phyloP scores from a whole-genome alignment of 345 rosid species.

The Gossypium longicalyx region DNA sequence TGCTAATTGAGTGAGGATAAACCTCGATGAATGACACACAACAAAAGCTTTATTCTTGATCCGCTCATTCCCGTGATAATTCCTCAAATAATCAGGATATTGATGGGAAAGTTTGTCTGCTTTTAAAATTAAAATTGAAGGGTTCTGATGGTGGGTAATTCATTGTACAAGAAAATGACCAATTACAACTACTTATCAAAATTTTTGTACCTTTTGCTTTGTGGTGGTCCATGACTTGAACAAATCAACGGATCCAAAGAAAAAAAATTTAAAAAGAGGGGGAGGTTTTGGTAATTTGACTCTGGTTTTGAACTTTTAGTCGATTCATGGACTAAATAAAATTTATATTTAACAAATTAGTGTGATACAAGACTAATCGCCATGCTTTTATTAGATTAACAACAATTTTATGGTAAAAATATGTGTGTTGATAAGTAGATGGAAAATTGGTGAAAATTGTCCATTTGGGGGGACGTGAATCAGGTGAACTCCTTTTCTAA shows the following conservation, averaged over 20 bases:
- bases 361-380: no score
- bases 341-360: no score
- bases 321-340: no score
- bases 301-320: no score
- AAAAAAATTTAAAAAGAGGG: not conserved
- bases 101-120: not conserved
- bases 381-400: no score
- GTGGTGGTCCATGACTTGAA: constrained; percentile 4
- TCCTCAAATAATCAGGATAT: not conserved
- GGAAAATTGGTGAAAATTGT: not conserved
- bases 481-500: not conserved
- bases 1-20: not conserved
- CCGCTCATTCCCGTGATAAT: not conserved
- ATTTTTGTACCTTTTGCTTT: not conserved
- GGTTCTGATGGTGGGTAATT: not conserved
- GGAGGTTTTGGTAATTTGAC: not conserved
- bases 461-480: not conserved
- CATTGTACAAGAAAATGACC: not conserved
- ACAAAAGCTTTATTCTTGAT: constrained; percentile 8
- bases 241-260: not conserved
- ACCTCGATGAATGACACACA: not conserved
- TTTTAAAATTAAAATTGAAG: not conserved
- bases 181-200: not conserved
- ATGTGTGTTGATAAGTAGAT: no score
- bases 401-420: no score